Evolutionary conservation across 495 filamentous ascomycete species (phyloP), one percentile per base, ranked within the genome.

Genomic region (Entonaema liquescens): DNA sequence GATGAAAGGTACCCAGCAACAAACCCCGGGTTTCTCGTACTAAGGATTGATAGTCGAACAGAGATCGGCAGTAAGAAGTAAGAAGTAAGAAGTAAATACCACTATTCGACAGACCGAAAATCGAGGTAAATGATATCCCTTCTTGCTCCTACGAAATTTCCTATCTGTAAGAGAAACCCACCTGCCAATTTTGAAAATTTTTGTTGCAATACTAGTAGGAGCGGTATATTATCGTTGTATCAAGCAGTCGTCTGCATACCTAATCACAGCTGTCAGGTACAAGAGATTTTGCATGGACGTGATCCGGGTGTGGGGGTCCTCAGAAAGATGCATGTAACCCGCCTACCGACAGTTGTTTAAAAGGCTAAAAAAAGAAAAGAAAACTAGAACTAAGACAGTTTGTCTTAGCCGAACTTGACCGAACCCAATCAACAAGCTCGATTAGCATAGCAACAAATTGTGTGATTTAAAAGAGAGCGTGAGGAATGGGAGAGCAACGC

Each of bases 181-280:
- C 65, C 70, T 68, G 55, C 65, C 70, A 33, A 35, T 68, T 68
- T 52, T 12, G 56, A 63, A 33, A 57, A 13, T 31, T 50, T 33
- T 33, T 33, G 1, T 33, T 9, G 5, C 5, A 23, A 23, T 50
- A 29, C 31, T 35, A 52, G 47, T 62, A 42, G 55, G 13, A 61
- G 42, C 26, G 29, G 31, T 33, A 40, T 63, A 72, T 53, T 35
- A 56, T 53, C 23, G 42, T 36, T 12, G 28, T 67, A 19, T 54
- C 28, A 63, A 58, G 56, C 50, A 42, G 36, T 44, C 28, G 17
- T 64, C 47, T 52, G 60, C 19, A 61, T 63, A 52, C 53, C 53
- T 65, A 62, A 64, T 53, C 59, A 42, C 44, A 40, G 35, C 65
- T 65, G 70, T 61, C 70, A 72, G 70, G 70, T 68, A 72, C 70